Conservation (phyloP, 169 alveolate genomes). For the Plasmodium billcollinsi region DNA sequence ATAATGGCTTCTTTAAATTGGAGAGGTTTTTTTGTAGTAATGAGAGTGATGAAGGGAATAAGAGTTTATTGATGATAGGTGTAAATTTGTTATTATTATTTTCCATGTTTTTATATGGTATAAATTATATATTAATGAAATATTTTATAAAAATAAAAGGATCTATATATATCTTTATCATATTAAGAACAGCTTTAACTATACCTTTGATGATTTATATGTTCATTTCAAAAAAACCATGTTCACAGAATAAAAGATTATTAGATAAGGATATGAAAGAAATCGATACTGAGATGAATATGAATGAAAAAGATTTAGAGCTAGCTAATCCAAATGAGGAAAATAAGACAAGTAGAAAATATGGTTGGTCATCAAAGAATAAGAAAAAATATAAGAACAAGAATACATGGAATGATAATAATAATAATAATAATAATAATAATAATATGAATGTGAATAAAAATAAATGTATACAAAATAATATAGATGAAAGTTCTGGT, state of each 20-base stretch:
- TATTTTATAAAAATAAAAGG: conserved; percentile 70
- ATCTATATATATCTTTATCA: conserved; percentile 45
- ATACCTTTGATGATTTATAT: conserved; percentile 60
- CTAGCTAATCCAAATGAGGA: background rate
- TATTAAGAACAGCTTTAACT: conserved; percentile 39
- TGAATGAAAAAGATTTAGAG: background rate
- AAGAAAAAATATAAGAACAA: conserved; percentile 5
- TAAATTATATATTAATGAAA: conserved; percentile 68
- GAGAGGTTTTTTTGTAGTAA: background rate
- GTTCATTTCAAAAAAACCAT: conserved; percentile 25
- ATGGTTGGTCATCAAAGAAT: background rate
- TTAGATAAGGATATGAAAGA: conserved; percentile 13
- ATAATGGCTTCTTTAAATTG: conserved; percentile 16
- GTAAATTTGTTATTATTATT: conserved; percentile 43
- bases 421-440: background rate
- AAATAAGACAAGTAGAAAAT: background rate
- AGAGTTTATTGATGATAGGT: background rate
- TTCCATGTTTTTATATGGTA: conserved; percentile 68
- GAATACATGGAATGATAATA: background rate
- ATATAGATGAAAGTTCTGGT: conserved; percentile 4
- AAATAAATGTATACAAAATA: background rate
- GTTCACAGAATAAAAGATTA: conserved; percentile 54
- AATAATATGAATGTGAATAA: background rate
- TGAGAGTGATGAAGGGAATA: conserved; percentile 9
- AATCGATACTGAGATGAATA: background rate